Evolutionary conservation across 352 stramenopile species (phyloP).

Genomic region (Albugo laibachii): DNA sequence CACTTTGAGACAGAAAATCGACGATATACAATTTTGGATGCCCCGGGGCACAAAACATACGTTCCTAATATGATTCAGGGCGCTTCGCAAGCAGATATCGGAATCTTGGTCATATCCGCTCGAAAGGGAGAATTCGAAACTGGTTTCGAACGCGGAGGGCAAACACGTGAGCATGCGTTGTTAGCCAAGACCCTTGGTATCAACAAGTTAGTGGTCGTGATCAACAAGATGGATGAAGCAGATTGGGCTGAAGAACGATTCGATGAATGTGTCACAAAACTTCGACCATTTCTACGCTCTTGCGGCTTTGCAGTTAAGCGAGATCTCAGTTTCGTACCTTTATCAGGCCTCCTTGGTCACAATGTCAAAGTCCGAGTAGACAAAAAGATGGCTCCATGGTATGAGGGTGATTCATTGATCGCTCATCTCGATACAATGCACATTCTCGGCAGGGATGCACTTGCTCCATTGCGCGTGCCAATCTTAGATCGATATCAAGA

Average conservation of each 20-base stretch:
- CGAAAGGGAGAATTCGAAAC: slow-evolving; percentile 97
- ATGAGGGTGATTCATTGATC: slow-evolving; percentile 89
- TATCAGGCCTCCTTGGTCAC: slow-evolving; percentile 89
- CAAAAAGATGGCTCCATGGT: slow-evolving; percentile 77
- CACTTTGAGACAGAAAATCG: slow-evolving; percentile 93
- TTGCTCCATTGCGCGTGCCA: slow-evolving; percentile 85
- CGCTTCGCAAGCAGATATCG: slow-evolving; percentile 93
- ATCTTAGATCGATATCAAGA: slow-evolving; percentile 97
- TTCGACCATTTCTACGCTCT: slow-evolving; percentile 84
- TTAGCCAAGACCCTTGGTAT: slow-evolving; percentile 98
- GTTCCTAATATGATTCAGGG: slow-evolving; percentile 98
- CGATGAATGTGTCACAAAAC: slow-evolving; percentile 85
- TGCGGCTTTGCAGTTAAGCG: slow-evolving; percentile 97
- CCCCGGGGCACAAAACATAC: slow-evolving; percentile 97
- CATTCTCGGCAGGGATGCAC: slow-evolving; percentile 78
- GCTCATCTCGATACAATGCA: slow-evolving; percentile 84
- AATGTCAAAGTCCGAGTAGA: slow-evolving; percentile 89
- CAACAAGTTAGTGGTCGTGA: slow-evolving; percentile 94
- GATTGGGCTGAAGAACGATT: slow-evolving; percentile 88
- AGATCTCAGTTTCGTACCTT: slow-evolving; percentile 95
- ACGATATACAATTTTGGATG: slow-evolving; percentile 97
- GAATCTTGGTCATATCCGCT: slow-evolving; percentile 92
- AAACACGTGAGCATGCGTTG: slow-evolving; percentile 97
- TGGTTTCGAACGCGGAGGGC: slow-evolving; percentile 94
- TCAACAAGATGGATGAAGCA: slow-evolving; percentile 99